Base-by-base conservation (phyloP, 345 rosid species). In the Acer yangbiense region DNA sequence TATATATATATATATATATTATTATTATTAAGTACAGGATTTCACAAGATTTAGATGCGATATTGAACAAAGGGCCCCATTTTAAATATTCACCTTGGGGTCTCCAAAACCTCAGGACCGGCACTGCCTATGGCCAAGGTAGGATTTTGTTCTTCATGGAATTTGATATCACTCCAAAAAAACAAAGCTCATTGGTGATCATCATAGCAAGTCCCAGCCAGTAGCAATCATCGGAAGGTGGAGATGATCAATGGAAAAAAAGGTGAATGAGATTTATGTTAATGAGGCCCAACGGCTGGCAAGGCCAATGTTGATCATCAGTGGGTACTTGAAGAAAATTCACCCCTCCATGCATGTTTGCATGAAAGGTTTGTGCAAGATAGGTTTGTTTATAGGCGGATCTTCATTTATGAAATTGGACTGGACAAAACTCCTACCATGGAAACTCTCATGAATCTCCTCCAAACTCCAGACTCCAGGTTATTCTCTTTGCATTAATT, bases 381-480 rank as follows among this genome's bases (percentile, higher is more conserved):
- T 39, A 85, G 86, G 35, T 74, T 83, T 69, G 85, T 86, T 17
- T 91, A 88, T 65, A 72, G 88, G 55, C 89, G 89, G 79, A 85
- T 85, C 27, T 89, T 91, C 77, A 80, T 85, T 3, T 91, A 91
- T 76, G 95, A 91, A 72, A 88, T 88, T 27, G 95, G 91, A 43
- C 90, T 91, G 0, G 93, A 91, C 78, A 87, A 89, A 71, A 89
- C 90, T 0, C 93, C 95, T 12, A 87, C 95, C 76, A 87, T 91
- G 88, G 95, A 89, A 74, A 91, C 91, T 7, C 67, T 89, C 13
- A 87, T 89, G 93, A 91, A 91, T 78, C 95, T 88, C 55, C 86
- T 91, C 27, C 27, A 25, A 1, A 25, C 27, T 25, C 27, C 27
- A 25, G 27, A 25, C 1, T 25, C 11, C 93, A 91, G 87, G 93